phyloP scores from a whole-genome alignment of 163 green algal species.

The Chlorella variabilis region DNA sequence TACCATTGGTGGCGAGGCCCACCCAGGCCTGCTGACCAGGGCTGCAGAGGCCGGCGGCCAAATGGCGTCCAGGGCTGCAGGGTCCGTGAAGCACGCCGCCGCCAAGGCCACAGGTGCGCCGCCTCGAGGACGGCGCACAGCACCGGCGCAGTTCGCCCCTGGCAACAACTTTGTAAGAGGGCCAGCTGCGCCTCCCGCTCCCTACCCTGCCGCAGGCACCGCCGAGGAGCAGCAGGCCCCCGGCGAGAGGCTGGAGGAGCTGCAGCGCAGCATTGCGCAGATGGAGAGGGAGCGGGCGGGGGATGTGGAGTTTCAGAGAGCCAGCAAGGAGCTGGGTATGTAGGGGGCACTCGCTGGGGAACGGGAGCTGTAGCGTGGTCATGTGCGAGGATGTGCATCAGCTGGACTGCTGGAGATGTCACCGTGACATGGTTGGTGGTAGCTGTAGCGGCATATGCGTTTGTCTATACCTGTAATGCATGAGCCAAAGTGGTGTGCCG shows the following conservation, averaged over 20 bases:
- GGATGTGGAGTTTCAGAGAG: neutral
- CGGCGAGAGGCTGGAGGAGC: neutral
- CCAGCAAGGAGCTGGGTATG: constrained; percentile 8
- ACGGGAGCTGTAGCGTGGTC: too few species aligned
- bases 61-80: neutral
- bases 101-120: neutral
- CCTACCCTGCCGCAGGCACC: constrained; percentile 1
- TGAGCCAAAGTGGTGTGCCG: too few species aligned
- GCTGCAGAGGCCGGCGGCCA: neutral
- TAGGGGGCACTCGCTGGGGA: too few species aligned
- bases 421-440: too few species aligned
- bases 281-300: constrained; percentile 10
- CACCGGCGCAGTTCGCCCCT: too few species aligned
- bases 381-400: too few species aligned
- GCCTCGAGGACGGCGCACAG: too few species aligned
- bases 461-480: too few species aligned
- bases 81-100: constrained; percentile 6
- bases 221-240: constrained; percentile 4
- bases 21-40: neutral
- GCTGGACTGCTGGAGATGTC: too few species aligned
- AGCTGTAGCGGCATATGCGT: too few species aligned
- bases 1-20: neutral
- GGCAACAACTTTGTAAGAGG: too few species aligned
- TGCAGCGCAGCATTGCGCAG: constrained; percentile 2
- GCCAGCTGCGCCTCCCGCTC: neutral